Percentiles rank a stretch among this genome's conserved stretches.
Conservation (phyloP, 805 yeast species). For the Kodamaea jinghongensis region DNA sequence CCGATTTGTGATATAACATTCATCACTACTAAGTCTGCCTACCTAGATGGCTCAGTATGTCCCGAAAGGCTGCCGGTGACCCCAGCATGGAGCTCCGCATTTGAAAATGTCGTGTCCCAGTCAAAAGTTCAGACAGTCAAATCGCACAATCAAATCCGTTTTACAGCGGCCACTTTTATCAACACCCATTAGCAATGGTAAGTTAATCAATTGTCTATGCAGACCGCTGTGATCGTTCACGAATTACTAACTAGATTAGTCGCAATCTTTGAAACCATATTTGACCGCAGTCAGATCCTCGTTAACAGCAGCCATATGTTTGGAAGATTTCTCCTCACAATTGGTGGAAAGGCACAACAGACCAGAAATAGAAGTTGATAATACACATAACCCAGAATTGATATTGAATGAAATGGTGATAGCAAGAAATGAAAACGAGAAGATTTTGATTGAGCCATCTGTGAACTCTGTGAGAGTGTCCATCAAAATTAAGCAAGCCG, state of each 20-base stretch:
- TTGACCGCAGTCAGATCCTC: constrained; percentile 91
- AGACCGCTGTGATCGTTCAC: neutral
- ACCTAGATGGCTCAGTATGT: too few relatives aligned
- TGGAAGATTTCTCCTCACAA: constrained; percentile 93
- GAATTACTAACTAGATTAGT: constrained; percentile 39
- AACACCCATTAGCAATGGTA: neutral
- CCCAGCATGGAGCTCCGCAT: too few relatives aligned
- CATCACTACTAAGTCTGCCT: too few relatives aligned
- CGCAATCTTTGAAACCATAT: constrained; percentile 96
- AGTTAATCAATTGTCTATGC: neutral
- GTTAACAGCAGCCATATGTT: constrained; percentile 86
- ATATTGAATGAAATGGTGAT: constrained; percentile 85
- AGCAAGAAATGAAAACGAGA: constrained; percentile 90
- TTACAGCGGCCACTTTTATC: constrained; percentile 2
- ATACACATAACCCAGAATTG: constrained; percentile 70
- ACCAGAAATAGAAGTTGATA: constrained; percentile 90
- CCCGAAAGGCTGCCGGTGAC: too few relatives aligned
- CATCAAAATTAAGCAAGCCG: constrained; percentile 93
- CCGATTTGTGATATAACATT: too few relatives aligned
- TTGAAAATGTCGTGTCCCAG: neutral
- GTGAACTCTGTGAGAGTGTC: constrained; percentile 90
- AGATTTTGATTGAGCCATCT: constrained; percentile 88
- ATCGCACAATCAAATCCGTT: neutral
- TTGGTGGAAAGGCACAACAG: constrained; percentile 95
- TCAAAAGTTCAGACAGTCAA: neutral